phyloP scores from a whole-genome alignment of 2,329 filamentous ascomycete genomes.

The Fusarium sp. region DNA sequence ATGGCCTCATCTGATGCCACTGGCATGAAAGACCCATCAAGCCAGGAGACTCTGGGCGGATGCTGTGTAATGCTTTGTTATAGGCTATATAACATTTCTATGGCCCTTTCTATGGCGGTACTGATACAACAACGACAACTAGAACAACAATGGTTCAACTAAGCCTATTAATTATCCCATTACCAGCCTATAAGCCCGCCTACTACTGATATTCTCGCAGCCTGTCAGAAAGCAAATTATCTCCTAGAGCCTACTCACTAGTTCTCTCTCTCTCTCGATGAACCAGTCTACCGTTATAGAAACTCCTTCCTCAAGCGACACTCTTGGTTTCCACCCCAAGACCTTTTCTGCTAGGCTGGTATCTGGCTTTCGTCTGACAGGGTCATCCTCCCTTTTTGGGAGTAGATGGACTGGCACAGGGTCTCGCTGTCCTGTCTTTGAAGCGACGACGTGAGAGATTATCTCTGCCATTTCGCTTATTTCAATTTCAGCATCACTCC shows the following conservation, averaged over 20 bases:
- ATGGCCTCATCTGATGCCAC: too few relatives aligned
- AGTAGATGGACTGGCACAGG: slow-evolving; percentile 21
- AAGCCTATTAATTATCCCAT: too few relatives aligned
- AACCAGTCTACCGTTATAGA: slow-evolving; percentile 34
- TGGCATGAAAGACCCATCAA: too few relatives aligned
- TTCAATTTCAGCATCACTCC: slow-evolving; percentile 31
- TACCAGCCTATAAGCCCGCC: too few relatives aligned
- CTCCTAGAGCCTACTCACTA: slow-evolving; percentile 20
- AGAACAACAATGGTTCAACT: too few relatives aligned
- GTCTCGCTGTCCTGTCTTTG: slow-evolving; percentile 7
- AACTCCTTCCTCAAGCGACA: slow-evolving; percentile 25
- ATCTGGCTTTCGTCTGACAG: slow-evolving; percentile 29
- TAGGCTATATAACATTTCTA: too few relatives aligned
- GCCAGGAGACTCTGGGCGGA: too few relatives aligned
- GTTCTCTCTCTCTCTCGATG: slow-evolving; percentile 13
- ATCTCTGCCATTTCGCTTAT: slow-evolving; percentile 25
- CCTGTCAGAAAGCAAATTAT: too few relatives aligned
- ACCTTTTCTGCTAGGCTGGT: slow-evolving; percentile 15
- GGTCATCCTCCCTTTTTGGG: slow-evolving; percentile 31
- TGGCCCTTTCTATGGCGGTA: too few relatives aligned
- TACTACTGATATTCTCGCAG: too few relatives aligned
- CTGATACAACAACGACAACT: too few relatives aligned
- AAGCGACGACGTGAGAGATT: slow-evolving; percentile 25
- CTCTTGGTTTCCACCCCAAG: slow-evolving; percentile 23
- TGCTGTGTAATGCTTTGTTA: too few relatives aligned